Evolutionary conservation across 1,284 basidiomycete species (phyloP), one percentile per base, ranked within the genome.

Genomic region (Phellopilus nigrolimitatus): DNA sequence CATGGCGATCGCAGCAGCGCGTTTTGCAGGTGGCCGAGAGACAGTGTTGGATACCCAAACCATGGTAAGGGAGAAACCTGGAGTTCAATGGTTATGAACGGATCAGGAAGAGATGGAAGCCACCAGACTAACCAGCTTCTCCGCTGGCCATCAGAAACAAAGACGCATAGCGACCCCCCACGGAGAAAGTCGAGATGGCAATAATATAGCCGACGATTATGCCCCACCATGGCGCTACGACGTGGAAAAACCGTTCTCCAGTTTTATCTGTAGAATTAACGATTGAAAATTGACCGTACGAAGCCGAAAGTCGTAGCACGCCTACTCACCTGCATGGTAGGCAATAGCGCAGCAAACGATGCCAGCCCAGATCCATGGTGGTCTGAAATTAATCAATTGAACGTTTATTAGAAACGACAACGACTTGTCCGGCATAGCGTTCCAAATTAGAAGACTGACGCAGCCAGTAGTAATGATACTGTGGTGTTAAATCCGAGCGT

Each of bases 51-150:
- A n/a, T n/a, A n/a, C n/a, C n/a, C n/a, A n/a, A n/a, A n/a, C n/a
- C 10, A 79, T 60, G 0, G 74, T 79, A 57, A 84, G 69, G 1
- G 80, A 74, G 60, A 78, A 79, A 6, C 52, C 52, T 54, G n/a
- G n/a, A n/a, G n/a, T n/a, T n/a, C n/a, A n/a, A n/a, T n/a, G n/a
- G n/a, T n/a, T n/a, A n/a, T n/a, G n/a, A n/a, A n/a, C n/a, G n/a
- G n/a, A n/a, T n/a, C n/a, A n/a, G n/a, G n/a, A n/a, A 21, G n/a
- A 9, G 7, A 37, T 4, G 21, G 9, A n/a, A n/a, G n/a, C n/a
- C n/a, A n/a, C n/a, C 19, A 9, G 31, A 43, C 55, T 19, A 30
- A 57, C 58, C 58, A 13, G 60, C 54, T 34, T 60, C 57, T 1
- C 57, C 56, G 38, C 46, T 49, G 4, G 59, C 58, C 52, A 61